Percentiles rank a stretch among this genome's conserved stretches.
These are phyloP conservation scores for Chrysosporium keratinophilum DNA, from an alignment of 2,329 filamentous ascomycete species.

Conservation along the genomic window DNA sequence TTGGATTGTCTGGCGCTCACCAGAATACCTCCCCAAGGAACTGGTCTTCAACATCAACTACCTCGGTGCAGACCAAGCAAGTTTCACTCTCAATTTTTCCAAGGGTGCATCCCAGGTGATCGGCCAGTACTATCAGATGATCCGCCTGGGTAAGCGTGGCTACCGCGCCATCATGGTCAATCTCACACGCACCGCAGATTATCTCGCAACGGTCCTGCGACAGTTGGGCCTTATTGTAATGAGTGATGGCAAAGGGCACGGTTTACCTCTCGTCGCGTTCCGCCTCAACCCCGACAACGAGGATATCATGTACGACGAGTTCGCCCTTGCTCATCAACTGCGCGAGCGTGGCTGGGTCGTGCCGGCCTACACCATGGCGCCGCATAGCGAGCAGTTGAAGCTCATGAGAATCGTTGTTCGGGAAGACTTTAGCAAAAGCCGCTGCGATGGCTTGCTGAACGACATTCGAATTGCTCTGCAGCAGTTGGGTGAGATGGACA, in stretches of 20 bases:
- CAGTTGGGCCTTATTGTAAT: slow-evolving; percentile 76
- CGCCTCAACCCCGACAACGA: slow-evolving; percentile 52
- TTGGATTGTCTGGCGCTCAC: slow-evolving; percentile 81
- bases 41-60: slow-evolving; percentile 99
- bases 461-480: slow-evolving; percentile 71
- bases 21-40: slow-evolving; percentile 76
- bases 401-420: slow-evolving; percentile 86
- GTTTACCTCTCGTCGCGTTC: slow-evolving; percentile 84
- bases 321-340: slow-evolving; percentile 71
- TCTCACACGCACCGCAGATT: slow-evolving; percentile 79
- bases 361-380: slow-evolving; percentile 94
- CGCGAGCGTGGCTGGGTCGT: slow-evolving; percentile 85
- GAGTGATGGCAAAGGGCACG: slow-evolving; percentile 65
- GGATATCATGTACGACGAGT: slow-evolving; percentile 57
- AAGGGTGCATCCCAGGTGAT: slow-evolving; percentile 92
- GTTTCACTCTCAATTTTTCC: slow-evolving; percentile 95
- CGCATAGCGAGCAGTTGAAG: slow-evolving; percentile 71
- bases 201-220: slow-evolving; percentile 63
- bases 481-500: slow-evolving; percentile 63
- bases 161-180: slow-evolving; percentile 93
- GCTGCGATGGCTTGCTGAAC: slow-evolving; percentile 65
- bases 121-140: slow-evolving; percentile 94
- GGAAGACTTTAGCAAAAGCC: slow-evolving; percentile 75
- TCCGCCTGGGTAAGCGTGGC: slow-evolving; percentile 83
- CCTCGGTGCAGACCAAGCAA: slow-evolving; percentile 86